phyloP scores from a whole-genome alignment of 2,329 filamentous ascomycete genomes.

The Penicillium nordicum region DNA sequence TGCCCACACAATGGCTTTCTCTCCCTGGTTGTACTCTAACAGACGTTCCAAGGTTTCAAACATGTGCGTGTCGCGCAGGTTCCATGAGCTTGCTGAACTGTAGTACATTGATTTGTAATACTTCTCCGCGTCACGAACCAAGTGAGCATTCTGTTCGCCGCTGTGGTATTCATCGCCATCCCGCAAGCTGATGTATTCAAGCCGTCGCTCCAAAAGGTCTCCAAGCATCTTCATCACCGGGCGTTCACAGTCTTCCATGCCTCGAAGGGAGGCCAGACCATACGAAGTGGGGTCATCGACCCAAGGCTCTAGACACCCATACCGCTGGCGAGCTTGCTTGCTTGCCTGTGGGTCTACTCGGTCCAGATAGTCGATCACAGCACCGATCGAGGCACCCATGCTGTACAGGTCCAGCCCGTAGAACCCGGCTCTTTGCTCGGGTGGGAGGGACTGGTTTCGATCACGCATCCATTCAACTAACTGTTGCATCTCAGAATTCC shows the following conservation, averaged over 20 bases:
- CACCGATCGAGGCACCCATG: slow-evolving; percentile 46
- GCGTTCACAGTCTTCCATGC: slow-evolving; percentile 47
- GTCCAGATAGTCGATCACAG: slow-evolving; percentile 51
- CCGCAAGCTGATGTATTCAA: slow-evolving; percentile 38
- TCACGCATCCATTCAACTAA: slow-evolving; percentile 53
- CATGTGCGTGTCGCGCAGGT: slow-evolving; percentile 53
- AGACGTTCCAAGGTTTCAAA: slow-evolving; percentile 48
- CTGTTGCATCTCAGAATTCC: slow-evolving; percentile 51
- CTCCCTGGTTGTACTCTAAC: slow-evolving; percentile 39
- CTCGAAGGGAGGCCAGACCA: slow-evolving; percentile 43
- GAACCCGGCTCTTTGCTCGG: slow-evolving; percentile 39
- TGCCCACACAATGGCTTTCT: slow-evolving; percentile 53
- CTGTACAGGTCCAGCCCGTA: slow-evolving; percentile 54
- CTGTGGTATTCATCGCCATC: slow-evolving; percentile 50
- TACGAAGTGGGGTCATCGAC: slow-evolving; percentile 50
- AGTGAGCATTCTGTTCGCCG: slow-evolving; percentile 50
- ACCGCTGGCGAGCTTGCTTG: slow-evolving; percentile 44
- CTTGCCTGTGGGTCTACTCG: slow-evolving; percentile 44
- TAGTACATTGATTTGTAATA: slow-evolving; percentile 55
- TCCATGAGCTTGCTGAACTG: slow-evolving; percentile 50
- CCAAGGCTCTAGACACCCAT: slow-evolving; percentile 49
- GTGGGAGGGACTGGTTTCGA: slow-evolving; percentile 37
- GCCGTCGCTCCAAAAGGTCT: slow-evolving; percentile 43
- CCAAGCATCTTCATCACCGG: slow-evolving; percentile 47
- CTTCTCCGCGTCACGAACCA: slow-evolving; percentile 49